Base-by-base conservation (phyloP, 73 alveolate species). In the Paramecium caudatum region DNA sequence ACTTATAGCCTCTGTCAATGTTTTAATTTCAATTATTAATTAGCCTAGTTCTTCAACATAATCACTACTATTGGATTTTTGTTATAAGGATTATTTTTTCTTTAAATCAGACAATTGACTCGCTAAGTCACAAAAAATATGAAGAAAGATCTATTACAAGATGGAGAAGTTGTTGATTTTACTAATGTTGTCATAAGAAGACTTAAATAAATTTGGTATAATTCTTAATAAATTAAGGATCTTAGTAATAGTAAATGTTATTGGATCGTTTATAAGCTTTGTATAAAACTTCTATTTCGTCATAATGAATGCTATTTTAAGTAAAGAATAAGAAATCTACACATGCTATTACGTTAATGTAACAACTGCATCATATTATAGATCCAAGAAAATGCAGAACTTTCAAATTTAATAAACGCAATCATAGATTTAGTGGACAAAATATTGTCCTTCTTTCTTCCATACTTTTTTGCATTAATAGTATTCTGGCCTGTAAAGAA, bases 21-120 rank as follows among this genome's bases (percentile, higher is more conserved):
- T 55, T 55, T 23, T 6, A 55, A 19, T 21, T 10, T 27, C 30
- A 19, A 55, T 55, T 19, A 55, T 55, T 55, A 55, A 19, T 55
- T 55, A 55, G 80, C 80, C 46, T 55, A 55, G 80, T 55, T 55
- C 30, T 55, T 55, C 9, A 55, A 55, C 30, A 55, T 55, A 55
- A 55, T 55, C 2, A 55, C 80, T 4, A 55, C 80, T 27, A 43
- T 55, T 9, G 80, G 80, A 23, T 55, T 55, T 10, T 55, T 55
- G 21, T 21, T 55, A 10, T 15, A 55, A 55, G 80, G 80, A 55
- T 55, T 55, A 23, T 55, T 55, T 25, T 55, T 55, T 55, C 30
- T 55, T 27, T 21, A 55, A 7, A 55, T 55, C 1, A 55, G 80
- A 55, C n/a, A 55, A 5, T 55, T 55, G 30, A 55, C 80, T 2